Conservation (phyloP, 768 basidiomycete genomes). For the Amanita molliuscula region DNA sequence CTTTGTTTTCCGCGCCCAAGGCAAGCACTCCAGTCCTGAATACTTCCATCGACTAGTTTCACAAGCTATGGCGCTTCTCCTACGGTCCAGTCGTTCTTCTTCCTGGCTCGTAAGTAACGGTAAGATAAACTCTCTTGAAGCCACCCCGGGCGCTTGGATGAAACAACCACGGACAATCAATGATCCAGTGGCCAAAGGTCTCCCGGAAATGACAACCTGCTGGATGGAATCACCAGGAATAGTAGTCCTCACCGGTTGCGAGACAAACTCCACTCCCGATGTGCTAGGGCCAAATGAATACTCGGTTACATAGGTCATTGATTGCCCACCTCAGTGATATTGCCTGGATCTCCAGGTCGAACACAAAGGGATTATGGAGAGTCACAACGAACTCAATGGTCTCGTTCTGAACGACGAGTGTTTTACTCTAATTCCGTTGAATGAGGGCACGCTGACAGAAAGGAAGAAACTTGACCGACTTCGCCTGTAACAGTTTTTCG, state of each 20-base stretch:
- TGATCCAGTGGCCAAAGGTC: conserved; percentile 51
- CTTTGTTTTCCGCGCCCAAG: conserved; percentile 43
- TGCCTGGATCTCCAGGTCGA: conserved; percentile 82
- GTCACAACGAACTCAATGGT: conserved; percentile 71
- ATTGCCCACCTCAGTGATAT: conserved; percentile 63
- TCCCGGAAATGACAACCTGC: conserved; percentile 59
- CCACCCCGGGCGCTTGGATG: conserved; percentile 68
- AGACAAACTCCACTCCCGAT: conserved; percentile 67
- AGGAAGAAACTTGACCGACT: conserved; percentile 37
- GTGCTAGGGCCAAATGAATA: conserved; percentile 41
- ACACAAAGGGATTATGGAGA: conserved; percentile 86
- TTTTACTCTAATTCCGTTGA: conserved; percentile 32
- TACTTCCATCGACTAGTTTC: conserved; percentile 68
- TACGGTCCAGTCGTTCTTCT: conserved; percentile 45
- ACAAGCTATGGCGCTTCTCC: conserved; percentile 48
- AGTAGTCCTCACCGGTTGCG: conserved; percentile 48
- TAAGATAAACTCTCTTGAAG: conserved; percentile 59
- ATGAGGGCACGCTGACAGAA: conserved; percentile 1
- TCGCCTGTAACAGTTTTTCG: conserved; percentile 38
- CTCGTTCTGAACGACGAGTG: conserved; percentile 75
- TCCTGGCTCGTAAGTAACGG: conserved; percentile 68
- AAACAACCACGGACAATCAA: conserved; percentile 71
- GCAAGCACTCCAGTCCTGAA: conserved; percentile 60
- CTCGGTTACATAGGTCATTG: background rate
- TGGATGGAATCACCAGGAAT: conserved; percentile 73